These are phyloP conservation scores for Sporisorium iseilematis-ciliati DNA, from an alignment of 1,284 basidiomycete genomes.

Conservation along the genomic window DNA sequence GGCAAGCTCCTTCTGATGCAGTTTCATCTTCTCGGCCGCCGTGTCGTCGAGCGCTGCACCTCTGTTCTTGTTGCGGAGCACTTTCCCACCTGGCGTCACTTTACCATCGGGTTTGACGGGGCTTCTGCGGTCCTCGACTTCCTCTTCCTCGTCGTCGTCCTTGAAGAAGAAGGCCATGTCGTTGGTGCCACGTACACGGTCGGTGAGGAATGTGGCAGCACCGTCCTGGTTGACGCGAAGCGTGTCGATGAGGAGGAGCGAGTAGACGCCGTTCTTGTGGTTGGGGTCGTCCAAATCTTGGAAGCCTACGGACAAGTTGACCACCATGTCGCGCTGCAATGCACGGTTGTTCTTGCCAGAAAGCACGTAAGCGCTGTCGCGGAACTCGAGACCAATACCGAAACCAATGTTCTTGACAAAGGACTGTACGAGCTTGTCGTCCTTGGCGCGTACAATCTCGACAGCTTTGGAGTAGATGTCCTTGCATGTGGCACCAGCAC, in stretches of 20 bases:
- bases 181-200: slow-evolving; percentile 75
- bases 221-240: slow-evolving; percentile 80
- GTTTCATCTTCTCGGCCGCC: slow-evolving; percentile 81
- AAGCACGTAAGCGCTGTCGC: slow-evolving; percentile 86
- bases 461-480: slow-evolving; percentile 85
- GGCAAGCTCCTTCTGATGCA: slow-evolving; percentile 90
- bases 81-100: slow-evolving; percentile 62
- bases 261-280: slow-evolving; percentile 81
- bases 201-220: slow-evolving; percentile 77
- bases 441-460: slow-evolving; percentile 81
- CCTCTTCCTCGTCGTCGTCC: slow-evolving; percentile 64
- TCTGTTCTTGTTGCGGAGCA: slow-evolving; percentile 72
- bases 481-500: slow-evolving; percentile 81
- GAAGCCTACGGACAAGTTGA: slow-evolving; percentile 87
- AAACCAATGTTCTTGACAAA: slow-evolving; percentile 93
- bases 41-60: slow-evolving; percentile 82
- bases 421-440: slow-evolving; percentile 82
- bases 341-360: slow-evolving; percentile 82
- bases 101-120: slow-evolving; percentile 50
- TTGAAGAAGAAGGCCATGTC: slow-evolving; percentile 88
- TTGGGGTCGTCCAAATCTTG: slow-evolving; percentile 79
- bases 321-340: slow-evolving; percentile 84
- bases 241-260: slow-evolving; percentile 90
- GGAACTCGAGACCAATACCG: slow-evolving; percentile 82
- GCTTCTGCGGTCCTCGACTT: slow-evolving; percentile 43